These are phyloP conservation scores for Kwoniella dejecticola DNA, from an alignment of 768 basidiomycete genomes.

Conservation along the genomic window DNA sequence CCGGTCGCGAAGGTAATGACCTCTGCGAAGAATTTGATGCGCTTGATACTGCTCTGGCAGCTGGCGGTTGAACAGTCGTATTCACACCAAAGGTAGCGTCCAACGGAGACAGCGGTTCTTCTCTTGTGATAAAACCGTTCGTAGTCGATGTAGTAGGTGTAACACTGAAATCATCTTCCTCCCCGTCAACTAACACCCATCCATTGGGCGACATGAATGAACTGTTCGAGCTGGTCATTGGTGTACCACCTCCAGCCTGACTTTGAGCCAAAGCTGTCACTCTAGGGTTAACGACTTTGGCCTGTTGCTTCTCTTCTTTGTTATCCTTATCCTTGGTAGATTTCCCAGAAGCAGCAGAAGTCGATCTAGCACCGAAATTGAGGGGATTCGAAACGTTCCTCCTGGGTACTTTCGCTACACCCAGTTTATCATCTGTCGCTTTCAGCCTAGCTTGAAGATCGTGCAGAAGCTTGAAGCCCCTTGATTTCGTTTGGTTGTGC, in stretches of 20 bases:
- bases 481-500: constrained; percentile 32
- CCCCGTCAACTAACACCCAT: constrained; percentile 38
- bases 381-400: constrained; percentile 39
- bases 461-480: constrained; percentile 39
- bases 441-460: constrained; percentile 46
- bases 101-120: constrained; percentile 39
- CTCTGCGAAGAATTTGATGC: constrained; percentile 32
- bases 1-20: constrained; percentile 41
- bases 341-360: background rate
- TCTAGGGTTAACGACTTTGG: constrained; percentile 23
- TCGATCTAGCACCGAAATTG: constrained; percentile 10
- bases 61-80: too few species aligned
- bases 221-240: constrained; percentile 14
- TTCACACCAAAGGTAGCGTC: constrained; percentile 13
- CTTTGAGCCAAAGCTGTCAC: constrained; percentile 19
- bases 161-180: constrained; percentile 20
- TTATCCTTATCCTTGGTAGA: background rate
- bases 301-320: background rate
- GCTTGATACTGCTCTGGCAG: constrained; percentile 32
- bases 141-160: constrained; percentile 14
- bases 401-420: constrained; percentile 32
- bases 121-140: background rate
- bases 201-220: constrained; percentile 38
- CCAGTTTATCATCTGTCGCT: constrained; percentile 47
- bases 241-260: constrained; percentile 9